Evolutionary conservation across 495 filamentous ascomycete species (phyloP).

Genomic region (Evernia prunastri): DNA sequence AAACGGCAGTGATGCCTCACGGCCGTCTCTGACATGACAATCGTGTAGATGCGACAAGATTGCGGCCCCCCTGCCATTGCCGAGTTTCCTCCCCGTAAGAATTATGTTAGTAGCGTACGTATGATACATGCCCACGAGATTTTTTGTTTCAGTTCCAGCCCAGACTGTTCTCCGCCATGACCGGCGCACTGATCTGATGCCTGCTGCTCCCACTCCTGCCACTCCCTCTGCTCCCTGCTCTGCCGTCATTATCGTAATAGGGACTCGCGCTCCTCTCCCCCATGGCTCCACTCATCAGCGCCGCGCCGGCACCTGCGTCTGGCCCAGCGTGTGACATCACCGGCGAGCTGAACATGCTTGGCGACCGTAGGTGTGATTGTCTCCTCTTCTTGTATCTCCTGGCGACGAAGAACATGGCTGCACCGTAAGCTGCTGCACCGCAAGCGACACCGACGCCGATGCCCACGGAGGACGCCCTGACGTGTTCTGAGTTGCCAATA

Average conservation of each 20-base stretch:
- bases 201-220: conserved; percentile 64
- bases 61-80: background rate
- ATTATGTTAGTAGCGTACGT: conserved; percentile 13
- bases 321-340: conserved; percentile 51
- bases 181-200: conserved; percentile 73
- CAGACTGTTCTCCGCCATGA: conserved; percentile 95
- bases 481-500: conserved; percentile 45
- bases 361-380: conserved; percentile 69
- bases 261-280: conserved; percentile 31
- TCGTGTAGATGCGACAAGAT: conserved; percentile 4
- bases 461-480: conserved; percentile 72
- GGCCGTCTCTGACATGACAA: background rate
- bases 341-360: conserved; percentile 51
- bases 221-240: conserved; percentile 49
- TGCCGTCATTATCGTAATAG: conserved; percentile 28
- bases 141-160: conserved; percentile 81
- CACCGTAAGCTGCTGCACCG: conserved; percentile 86
- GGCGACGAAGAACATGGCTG: conserved; percentile 96
- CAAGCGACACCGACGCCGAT: conserved; percentile 72
- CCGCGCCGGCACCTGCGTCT: conserved; percentile 29
- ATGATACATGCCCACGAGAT: conserved; percentile 12
- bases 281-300: conserved; percentile 48
- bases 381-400: conserved; percentile 86
- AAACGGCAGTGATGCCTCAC: background rate
- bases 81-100: background rate